A percentile compares a stretch with the other conserved stretches of the same genome.
Conservation (phyloP, 495 filamentous ascomycete genomes). For the Monascus purpureus region DNA sequence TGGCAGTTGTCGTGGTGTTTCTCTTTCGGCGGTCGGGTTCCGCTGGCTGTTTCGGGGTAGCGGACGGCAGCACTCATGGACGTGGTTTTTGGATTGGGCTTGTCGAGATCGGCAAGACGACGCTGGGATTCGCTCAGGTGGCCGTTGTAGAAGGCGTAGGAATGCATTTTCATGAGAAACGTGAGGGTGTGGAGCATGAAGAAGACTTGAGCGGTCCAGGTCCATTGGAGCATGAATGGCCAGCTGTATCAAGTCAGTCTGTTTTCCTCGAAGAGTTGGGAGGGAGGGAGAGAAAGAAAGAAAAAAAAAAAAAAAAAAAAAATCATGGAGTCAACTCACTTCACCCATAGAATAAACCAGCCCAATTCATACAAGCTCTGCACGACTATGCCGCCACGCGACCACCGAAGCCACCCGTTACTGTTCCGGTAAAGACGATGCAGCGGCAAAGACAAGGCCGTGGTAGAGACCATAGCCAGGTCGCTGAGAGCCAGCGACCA, state of each 20-base stretch:
- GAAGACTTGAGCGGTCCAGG: conserved; percentile 91
- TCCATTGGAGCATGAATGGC: conserved; percentile 82
- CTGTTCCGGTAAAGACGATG: conserved; percentile 50
- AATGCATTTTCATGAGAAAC: conserved; percentile 97
- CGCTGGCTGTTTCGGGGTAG: conserved; percentile 52
- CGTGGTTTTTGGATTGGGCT: conserved; percentile 41
- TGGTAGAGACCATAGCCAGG: conserved; percentile 66
- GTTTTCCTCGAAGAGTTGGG: no score
- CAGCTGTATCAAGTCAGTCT: conserved; percentile 45
- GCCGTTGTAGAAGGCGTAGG: conserved; percentile 94
- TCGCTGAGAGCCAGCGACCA: conserved; percentile 80
- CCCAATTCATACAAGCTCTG: conserved; percentile 68
- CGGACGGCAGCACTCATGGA: conserved; percentile 55
- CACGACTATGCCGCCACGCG: conserved; percentile 55
- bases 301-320: background rate
- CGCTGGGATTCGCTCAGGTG: conserved; percentile 80
- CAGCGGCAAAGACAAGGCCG: conserved; percentile 55
- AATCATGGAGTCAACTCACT: conserved; percentile 31
- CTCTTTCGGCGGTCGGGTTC: conserved; percentile 20
- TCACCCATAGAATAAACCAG: conserved; percentile 78
- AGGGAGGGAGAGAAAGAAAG: background rate
- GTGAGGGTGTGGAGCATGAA: conserved; percentile 82
- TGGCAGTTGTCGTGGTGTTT: conserved; percentile 16
- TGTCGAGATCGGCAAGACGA: conserved; percentile 64
- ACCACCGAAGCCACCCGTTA: conserved; percentile 53